Percentiles rank a stretch among this genome's conserved stretches.
phyloP scores from a whole-genome alignment of 2,329 filamentous ascomycete species.

The Verticillium dahliae region DNA sequence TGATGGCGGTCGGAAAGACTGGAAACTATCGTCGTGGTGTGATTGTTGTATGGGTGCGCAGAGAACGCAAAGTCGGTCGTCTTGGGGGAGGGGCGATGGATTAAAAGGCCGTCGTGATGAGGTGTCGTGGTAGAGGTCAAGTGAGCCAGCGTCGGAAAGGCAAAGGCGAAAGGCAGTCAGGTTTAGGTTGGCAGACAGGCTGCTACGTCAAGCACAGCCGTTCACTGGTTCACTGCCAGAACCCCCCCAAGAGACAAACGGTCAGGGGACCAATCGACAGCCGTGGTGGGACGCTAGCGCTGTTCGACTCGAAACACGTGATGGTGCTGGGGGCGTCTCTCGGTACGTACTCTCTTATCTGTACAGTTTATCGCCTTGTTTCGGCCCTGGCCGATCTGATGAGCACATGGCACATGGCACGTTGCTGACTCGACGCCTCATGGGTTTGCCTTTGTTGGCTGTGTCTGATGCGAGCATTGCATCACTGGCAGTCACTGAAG shows the following conservation, averaged over 20 bases:
- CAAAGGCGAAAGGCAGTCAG: conserved; percentile 5
- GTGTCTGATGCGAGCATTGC: neutral
- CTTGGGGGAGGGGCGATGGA: conserved; percentile 8
- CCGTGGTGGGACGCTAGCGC: neutral
- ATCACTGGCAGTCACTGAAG: neutral
- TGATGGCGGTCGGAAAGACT: conserved; percentile 41
- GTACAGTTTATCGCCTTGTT: neutral
- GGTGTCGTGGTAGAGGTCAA: conserved; percentile 4
- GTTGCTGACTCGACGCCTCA: neutral
- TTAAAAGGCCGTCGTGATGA: conserved; percentile 3
- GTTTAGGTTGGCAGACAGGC: conserved; percentile 7
- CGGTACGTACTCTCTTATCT: conserved; percentile 1
- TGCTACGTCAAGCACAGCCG: conserved; percentile 8
- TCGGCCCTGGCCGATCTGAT: neutral
- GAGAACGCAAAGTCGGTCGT: neutral
- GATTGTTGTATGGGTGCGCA: neutral
- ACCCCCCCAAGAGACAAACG: conserved; percentile 1
- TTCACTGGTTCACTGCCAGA: neutral
- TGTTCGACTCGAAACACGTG: neutral
- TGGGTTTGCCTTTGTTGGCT: neutral
- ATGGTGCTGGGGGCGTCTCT: neutral
- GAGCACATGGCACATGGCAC: neutral
- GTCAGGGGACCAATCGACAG: neutral
- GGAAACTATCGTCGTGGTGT: conserved; percentile 4
- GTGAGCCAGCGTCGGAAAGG: neutral